phyloP scores from a whole-genome alignment of 805 yeast species.

The Barnettozyma vustinii region DNA sequence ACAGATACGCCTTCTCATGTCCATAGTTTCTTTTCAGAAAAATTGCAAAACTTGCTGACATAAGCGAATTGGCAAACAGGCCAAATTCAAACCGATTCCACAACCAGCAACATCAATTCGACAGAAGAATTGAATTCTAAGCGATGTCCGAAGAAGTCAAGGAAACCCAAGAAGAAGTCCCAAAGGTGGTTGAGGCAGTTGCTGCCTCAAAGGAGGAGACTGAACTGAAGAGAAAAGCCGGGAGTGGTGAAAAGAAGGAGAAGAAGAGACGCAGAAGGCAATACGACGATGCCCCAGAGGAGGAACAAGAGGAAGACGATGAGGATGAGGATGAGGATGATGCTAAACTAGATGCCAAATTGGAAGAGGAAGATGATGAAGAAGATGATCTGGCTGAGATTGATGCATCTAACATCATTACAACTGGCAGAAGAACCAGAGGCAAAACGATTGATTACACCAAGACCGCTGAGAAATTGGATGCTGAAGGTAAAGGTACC shows the following conservation, averaged over 20 bases:
- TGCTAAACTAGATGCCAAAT: slow-evolving; percentile 48
- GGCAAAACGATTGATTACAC: slow-evolving; percentile 83
- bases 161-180: slow-evolving; percentile 7
- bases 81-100: neutral
- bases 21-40: neutral
- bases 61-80: neutral
- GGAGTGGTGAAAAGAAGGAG: slow-evolving; percentile 30
- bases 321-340: slow-evolving; percentile 38
- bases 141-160: slow-evolving; percentile 26
- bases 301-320: slow-evolving; percentile 34
- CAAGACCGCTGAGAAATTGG: slow-evolving; percentile 71
- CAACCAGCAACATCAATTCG: neutral
- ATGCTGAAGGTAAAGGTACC: slow-evolving; percentile 34
- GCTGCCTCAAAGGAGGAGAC: slow-evolving; percentile 18
- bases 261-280: slow-evolving; percentile 56
- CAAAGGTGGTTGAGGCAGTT: neutral
- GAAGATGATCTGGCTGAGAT: slow-evolving; percentile 79
- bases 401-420: slow-evolving; percentile 76
- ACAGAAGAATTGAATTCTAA: neutral
- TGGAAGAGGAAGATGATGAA: slow-evolving; percentile 58
- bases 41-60: neutral
- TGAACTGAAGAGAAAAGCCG: slow-evolving; percentile 24
- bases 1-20: neutral
- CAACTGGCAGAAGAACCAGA: slow-evolving; percentile 84
- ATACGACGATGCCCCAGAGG: slow-evolving; percentile 56